These are phyloP conservation scores for Nemania sp. DNA, from an alignment of 2,329 filamentous ascomycete species.

Conservation along the genomic window DNA sequence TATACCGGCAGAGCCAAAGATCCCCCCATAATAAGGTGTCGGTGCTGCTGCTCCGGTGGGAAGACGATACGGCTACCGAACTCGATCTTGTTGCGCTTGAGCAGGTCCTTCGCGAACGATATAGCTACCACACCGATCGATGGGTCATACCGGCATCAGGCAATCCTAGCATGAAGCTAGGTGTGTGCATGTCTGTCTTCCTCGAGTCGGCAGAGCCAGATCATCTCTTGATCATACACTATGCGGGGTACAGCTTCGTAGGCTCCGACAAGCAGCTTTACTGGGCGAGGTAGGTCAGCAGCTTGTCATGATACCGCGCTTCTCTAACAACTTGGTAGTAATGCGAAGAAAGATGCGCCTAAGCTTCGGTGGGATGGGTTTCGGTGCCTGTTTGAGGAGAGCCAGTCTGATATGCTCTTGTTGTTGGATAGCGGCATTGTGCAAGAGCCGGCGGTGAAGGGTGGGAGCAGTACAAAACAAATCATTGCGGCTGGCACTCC, in stretches of 20 bases:
- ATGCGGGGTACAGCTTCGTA: constrained; percentile 64
- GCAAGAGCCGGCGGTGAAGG: constrained; percentile 54
- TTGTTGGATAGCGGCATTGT: constrained; percentile 65
- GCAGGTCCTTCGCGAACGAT: constrained; percentile 61
- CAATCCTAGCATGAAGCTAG: constrained; percentile 65
- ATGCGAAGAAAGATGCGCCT: constrained; percentile 60
- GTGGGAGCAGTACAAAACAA: constrained; percentile 63
- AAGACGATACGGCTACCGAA: constrained; percentile 60
- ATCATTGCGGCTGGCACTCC: constrained; percentile 63
- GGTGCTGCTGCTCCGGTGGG: constrained; percentile 65
- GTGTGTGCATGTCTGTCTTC: constrained; percentile 63
- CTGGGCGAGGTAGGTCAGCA: constrained; percentile 65
- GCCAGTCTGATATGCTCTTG: constrained; percentile 65
- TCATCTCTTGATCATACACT: constrained; percentile 67
- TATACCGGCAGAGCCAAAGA: constrained; percentile 65
- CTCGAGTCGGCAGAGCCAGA: constrained; percentile 61
- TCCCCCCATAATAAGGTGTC: constrained; percentile 62
- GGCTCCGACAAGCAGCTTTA: constrained; percentile 65
- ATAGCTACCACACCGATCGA: constrained; percentile 63
- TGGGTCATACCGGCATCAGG: constrained; percentile 65
- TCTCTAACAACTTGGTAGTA: constrained; percentile 54
- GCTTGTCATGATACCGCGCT: constrained; percentile 27
- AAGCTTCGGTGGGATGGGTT: constrained; percentile 68
- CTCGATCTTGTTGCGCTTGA: constrained; percentile 60
- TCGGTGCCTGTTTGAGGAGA: constrained; percentile 65